These are phyloP conservation scores for Boletellus ananas DNA, from an alignment of 768 basidiomycete genomes.

Conservation along the genomic window DNA sequence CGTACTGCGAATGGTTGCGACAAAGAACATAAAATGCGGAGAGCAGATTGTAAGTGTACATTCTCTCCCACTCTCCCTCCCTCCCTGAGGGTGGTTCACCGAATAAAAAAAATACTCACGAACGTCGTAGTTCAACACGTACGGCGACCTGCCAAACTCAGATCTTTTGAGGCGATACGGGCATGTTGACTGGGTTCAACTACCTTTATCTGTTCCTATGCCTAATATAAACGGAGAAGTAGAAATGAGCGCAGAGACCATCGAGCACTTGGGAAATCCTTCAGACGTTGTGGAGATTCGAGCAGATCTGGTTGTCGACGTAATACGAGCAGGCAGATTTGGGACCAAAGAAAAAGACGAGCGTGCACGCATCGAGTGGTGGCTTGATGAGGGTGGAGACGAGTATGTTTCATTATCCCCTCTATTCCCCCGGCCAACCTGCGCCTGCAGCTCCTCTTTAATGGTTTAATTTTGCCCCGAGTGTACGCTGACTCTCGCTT, in stretches of 20 bases:
- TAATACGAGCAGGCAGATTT: constrained; percentile 20
- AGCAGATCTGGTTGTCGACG: constrained; percentile 62
- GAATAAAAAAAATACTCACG: not conserved
- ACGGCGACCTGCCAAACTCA: constrained; percentile 88
- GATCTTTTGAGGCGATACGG: constrained; percentile 94
- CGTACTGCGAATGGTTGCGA: constrained; percentile 75
- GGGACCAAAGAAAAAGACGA: constrained; percentile 13
- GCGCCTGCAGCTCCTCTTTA: not conserved
- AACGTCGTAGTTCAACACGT: constrained; percentile 80
- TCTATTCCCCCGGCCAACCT: not conserved
- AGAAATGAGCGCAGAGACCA: constrained; percentile 13
- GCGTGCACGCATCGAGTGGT: constrained; percentile 73
- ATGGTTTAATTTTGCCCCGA: not conserved
- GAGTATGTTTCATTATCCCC: constrained; percentile 53
- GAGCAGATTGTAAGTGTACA: constrained; percentile 75
- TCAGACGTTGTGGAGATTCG: constrained; percentile 75
- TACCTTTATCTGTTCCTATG: constrained; percentile 28
- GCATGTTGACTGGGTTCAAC: constrained; percentile 74
- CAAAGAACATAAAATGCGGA: constrained; percentile 65
- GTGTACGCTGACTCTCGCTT: not conserved
- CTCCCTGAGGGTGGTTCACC: too few relatives aligned
- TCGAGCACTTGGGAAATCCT: constrained; percentile 55
- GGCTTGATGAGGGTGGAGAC: constrained; percentile 86
- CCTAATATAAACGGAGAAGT: constrained; percentile 3
- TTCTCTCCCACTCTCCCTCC: not conserved